These are phyloP conservation scores for Inonotus obliquus DNA, from an alignment of 1,284 basidiomycete species.

Conservation along the genomic window DNA sequence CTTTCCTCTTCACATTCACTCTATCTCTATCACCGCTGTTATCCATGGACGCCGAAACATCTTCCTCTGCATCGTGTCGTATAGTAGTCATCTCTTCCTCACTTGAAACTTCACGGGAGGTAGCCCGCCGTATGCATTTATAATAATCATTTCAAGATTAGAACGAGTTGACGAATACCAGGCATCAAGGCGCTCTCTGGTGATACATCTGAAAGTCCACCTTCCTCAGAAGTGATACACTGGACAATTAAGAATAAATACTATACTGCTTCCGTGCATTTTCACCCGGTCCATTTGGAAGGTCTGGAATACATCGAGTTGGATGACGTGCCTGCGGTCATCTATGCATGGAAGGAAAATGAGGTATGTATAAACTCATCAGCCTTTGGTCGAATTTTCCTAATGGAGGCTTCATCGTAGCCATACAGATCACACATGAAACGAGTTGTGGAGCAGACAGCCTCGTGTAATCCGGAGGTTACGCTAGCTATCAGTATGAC, in stretches of 20 bases:
- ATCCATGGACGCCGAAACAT: constrained; percentile 6
- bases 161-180: constrained; percentile 20
- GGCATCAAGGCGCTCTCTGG: constrained; percentile 27
- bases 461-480: constrained; percentile 59
- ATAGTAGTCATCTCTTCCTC: constrained; percentile 47
- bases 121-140: constrained; percentile 41
- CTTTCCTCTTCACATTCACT: background rate
- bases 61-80: constrained; percentile 30
- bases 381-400: background rate
- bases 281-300: constrained; percentile 46
- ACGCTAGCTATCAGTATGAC: constrained; percentile 50
- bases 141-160: background rate
- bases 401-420: constrained; percentile 31
- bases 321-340: constrained; percentile 55
- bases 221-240: constrained; percentile 36
- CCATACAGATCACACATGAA: constrained; percentile 49
- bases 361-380: constrained; percentile 44
- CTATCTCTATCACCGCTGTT: background rate
- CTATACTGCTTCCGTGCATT: constrained; percentile 74
- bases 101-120: constrained; percentile 34
- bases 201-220: constrained; percentile 18
- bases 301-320: constrained; percentile 35
- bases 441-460: constrained; percentile 42
- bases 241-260: constrained; percentile 85
- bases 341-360: constrained; percentile 64